These are phyloP conservation scores for Chaetomium tenue DNA, from an alignment of 495 filamentous ascomycete species.

Conservation along the genomic window DNA sequence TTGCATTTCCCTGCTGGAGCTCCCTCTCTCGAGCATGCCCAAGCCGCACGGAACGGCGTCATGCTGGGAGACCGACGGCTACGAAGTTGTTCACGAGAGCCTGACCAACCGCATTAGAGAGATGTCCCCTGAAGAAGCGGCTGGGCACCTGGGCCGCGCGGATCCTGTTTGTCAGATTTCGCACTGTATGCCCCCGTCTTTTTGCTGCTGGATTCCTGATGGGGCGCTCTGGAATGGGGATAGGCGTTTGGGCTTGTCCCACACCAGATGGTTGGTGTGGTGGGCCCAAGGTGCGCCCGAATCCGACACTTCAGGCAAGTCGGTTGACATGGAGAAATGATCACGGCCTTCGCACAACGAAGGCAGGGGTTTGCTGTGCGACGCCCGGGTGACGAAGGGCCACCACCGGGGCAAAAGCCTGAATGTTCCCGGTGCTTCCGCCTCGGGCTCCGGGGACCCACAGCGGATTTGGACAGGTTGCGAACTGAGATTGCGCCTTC, in stretches of 20 bases:
- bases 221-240: neutral
- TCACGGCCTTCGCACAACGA: neutral
- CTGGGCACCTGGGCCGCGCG: neutral
- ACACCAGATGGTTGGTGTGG: neutral
- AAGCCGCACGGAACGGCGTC: neutral
- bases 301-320: neutral
- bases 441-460: neutral
- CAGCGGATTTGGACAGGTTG: neutral
- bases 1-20: too few species aligned
- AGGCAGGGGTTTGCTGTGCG: constrained; percentile 1
- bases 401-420: neutral
- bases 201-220: neutral
- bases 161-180: neutral
- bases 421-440: constrained; percentile 6
- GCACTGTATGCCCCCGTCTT: constrained; percentile 9
- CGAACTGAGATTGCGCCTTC: neutral
- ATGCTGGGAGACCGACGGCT: neutral
- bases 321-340: neutral
- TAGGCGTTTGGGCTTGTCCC: neutral
- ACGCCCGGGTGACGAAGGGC: neutral
- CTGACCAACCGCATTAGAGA: neutral
- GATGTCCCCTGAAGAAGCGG: neutral
- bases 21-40: neutral
- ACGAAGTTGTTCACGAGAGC: too few species aligned
- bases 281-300: neutral